Conservation (phyloP, 495 filamentous ascomycete genomes). For the Aspergillus steynii region DNA sequence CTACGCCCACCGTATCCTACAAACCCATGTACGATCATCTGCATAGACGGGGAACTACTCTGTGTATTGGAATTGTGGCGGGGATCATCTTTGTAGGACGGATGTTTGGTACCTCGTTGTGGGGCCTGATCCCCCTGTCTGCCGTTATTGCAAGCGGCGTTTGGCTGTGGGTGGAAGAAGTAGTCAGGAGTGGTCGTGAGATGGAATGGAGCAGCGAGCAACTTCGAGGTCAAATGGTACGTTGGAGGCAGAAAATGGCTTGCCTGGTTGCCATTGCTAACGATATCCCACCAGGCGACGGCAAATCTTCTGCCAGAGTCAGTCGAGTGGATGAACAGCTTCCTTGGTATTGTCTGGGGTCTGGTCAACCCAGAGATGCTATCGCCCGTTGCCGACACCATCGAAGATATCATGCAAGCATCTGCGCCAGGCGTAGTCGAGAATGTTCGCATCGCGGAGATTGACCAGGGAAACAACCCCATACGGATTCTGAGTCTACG, state of each 20-base stretch:
- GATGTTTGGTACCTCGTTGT: constrained; percentile 73
- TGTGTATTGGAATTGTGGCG: constrained; percentile 68
- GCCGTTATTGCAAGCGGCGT: constrained; percentile 70
- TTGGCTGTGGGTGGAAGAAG: constrained; percentile 85
- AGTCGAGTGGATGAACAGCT: constrained; percentile 92
- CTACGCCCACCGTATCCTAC: constrained; percentile 82
- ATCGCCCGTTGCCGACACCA: constrained; percentile 64
- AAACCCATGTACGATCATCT: constrained; percentile 79
- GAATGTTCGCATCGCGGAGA: constrained; percentile 94
- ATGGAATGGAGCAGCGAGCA: constrained; percentile 89
- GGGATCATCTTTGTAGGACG: constrained; percentile 76
- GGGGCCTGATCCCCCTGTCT: constrained; percentile 71
- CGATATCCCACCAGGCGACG: constrained; percentile 49
- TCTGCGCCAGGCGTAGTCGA: constrained; percentile 86
- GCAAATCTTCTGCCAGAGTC: constrained; percentile 90
- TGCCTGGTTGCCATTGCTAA: constrained; percentile 17
- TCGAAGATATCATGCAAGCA: constrained; percentile 95
- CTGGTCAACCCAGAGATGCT: constrained; percentile 95
- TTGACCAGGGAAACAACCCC: constrained; percentile 89
- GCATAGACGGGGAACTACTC: constrained; percentile 65
- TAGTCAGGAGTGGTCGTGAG: constrained; percentile 76
- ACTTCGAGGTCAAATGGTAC: constrained; percentile 74
- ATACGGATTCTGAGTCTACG: constrained; percentile 86
- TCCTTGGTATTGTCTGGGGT: constrained; percentile 80
- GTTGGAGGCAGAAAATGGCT: constrained; percentile 18